Percentiles rank a stretch among this genome's conserved stretches.
phyloP scores from a whole-genome alignment of 2,329 filamentous ascomycete species.

The Neonectria ditissima region DNA sequence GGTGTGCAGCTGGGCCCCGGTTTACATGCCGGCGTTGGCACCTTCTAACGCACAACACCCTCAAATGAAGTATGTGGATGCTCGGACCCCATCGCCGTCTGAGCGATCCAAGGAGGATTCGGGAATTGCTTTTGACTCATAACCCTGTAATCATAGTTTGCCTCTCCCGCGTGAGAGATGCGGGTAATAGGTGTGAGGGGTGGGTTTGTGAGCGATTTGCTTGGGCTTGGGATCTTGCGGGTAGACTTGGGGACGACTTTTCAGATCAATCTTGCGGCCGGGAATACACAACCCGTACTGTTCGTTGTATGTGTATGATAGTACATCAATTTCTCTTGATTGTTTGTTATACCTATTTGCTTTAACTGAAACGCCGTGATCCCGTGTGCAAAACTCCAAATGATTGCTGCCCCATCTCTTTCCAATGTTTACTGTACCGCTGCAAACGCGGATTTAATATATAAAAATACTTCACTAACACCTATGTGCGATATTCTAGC shows the following conservation, averaged over 20 bases:
- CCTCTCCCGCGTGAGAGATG: conserved; percentile 35
- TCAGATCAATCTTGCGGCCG: conserved; percentile 39
- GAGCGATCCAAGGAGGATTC: conserved; percentile 32
- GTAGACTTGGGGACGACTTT: conserved; percentile 46
- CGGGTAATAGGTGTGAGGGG: conserved; percentile 31
- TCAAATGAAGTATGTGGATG: conserved; percentile 20
- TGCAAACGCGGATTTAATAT: not conserved
- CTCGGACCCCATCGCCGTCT: conserved; percentile 14
- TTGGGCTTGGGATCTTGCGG: conserved; percentile 38
- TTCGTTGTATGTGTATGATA: conserved; percentile 49
- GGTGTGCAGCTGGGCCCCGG: conserved; percentile 44
- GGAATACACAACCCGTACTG: conserved; percentile 28
- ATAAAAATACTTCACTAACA: not conserved
- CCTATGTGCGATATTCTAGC: not conserved
- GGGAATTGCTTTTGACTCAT: conserved; percentile 41
- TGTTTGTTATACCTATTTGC: conserved; percentile 22
- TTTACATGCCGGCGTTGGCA: conserved; percentile 25
- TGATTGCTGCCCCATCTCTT: not conserved
- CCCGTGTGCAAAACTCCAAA: conserved; percentile 11
- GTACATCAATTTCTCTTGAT: conserved; percentile 45
- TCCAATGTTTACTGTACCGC: not conserved
- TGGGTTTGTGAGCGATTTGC: conserved; percentile 38
- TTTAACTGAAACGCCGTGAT: conserved; percentile 30
- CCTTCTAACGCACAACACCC: conserved; percentile 19
- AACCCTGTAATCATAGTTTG: conserved; percentile 47